Percentiles rank a stretch among this genome's conserved stretches.
phyloP scores from a whole-genome alignment of 1,284 basidiomycete species.

The Cerrena zonata region DNA sequence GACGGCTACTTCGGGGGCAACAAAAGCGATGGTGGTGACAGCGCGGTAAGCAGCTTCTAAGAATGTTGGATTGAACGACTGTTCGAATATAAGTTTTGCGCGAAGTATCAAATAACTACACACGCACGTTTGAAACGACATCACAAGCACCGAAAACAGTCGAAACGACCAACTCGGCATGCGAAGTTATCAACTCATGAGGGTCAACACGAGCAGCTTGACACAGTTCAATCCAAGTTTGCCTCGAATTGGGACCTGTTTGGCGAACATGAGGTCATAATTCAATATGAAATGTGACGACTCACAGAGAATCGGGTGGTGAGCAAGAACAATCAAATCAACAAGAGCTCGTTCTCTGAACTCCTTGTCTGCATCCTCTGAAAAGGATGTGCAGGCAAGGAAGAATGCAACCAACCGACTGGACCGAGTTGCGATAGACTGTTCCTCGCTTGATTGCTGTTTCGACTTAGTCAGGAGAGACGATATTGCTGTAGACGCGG shows the following conservation, averaged over 20 bases:
- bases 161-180: constrained; percentile 47
- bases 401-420: constrained; percentile 46
- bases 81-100: constrained; percentile 2
- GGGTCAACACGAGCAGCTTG: constrained; percentile 69
- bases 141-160: constrained; percentile 43
- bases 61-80: constrained; percentile 33
- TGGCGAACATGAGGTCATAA: not conserved
- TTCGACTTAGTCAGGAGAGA: constrained; percentile 34
- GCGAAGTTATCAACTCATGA: constrained; percentile 46
- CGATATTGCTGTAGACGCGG: constrained; percentile 55
- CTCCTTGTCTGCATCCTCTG: constrained; percentile 32
- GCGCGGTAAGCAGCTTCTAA: constrained; percentile 69
- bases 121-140: constrained; percentile 39
- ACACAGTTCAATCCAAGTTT: constrained; percentile 81
- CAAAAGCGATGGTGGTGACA: constrained; percentile 71
- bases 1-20: constrained; percentile 65
- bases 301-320: constrained; percentile 67
- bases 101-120: not conserved
- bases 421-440: constrained; percentile 34
- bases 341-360: constrained; percentile 43
- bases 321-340: constrained; percentile 63
- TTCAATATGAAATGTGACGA: not conserved
- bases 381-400: constrained; percentile 41
- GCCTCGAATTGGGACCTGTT: constrained; percentile 48
- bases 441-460: constrained; percentile 24